Evolutionary conservation across 345 rosid species (phyloP), one percentile per base, ranked within the genome.

Genomic region (Rhizophora apiculata): DNA sequence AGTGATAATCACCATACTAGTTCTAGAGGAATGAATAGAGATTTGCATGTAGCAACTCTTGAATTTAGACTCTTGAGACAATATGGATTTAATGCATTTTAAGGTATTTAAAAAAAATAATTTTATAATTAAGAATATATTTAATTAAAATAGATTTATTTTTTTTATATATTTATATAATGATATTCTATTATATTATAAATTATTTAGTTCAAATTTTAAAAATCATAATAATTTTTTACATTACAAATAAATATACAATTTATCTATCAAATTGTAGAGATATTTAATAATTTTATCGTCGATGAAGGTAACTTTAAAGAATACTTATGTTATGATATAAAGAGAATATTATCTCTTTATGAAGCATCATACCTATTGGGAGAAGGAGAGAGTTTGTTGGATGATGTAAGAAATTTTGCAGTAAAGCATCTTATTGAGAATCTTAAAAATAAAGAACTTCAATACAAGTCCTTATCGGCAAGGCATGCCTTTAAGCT

Each of bases 401-500:
- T 83, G 31, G 79, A 76, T 26, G 72, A 81, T 30, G 79, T 73
- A 43, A 71, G 68, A 78, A 43, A 10, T 4, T 68, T 69, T 16
- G 63, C 74, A 18, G 59, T 29, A 6, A 62, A 67, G 56, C 74
- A 67, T 68, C 81, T 83, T 13, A 52, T 60, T 37, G 60, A 81
- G 61, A 68, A 61, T 29, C 49, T 58, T 8, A 64, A 52, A 9
- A 27, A 58, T 29, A 62, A 64, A 19, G 36, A 24, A 6, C 37
- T 49, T 30, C 6, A 29, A 9, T 36, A 63, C 67, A 67, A 70
- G 31, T 63, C 48, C 3, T 60, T 31, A 60, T 65, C 79, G 34
- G 86, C 72, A 30, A 69, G 32, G 4, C 85, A 77, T 75, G 80
- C 77, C 0, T 46, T 79, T 48, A 81, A 76, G 27, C 76, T 70